Base-by-base conservation (phyloP, 306 rosid genomes). In the Datisca glomerata region DNA sequence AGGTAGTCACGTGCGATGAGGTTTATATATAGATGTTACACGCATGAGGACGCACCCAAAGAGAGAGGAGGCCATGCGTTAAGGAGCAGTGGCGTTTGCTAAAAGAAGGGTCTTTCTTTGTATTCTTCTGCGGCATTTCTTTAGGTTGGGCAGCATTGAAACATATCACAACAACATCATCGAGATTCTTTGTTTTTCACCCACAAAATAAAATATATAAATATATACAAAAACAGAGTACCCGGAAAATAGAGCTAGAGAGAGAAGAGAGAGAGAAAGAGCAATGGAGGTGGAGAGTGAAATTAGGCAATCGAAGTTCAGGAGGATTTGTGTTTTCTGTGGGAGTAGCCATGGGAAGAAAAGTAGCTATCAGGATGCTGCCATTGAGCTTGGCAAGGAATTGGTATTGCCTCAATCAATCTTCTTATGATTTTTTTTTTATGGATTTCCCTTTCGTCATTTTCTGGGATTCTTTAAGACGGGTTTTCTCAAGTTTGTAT, bases 301-400 rank as follows among this genome's bases (percentile, higher is more conserved):
- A 63, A 78, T 47, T 56, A 71, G 49, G 62, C 73, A 50, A 27
- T 89, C 98, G 19, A 89, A 62, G 86, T 89, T 89, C 61, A 64
- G 70, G 53, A 89, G 95, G 57, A 80, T 89, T 65, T 89, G 98
- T 72, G 93, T 89, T 7, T 89, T 89, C 54, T 89, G 98, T 72
- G 98, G 98, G 7, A 89, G 98, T 66, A 89, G 98, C 66, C 98
- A 76, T 34, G 98, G 98, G 48, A 89, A 81, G 68, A 89, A 89
- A 66, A 74, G 60, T 50, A 84, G 79, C 65, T 89, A 89, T 42
- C 98, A 80, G 41, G 93, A 80, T 47, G 91, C 96, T 60, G 98
- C 98, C 66, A 80, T 80, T 72, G 76, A 80, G 34, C 98, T 89
- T 53, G 98, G 98, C 72, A 78, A 84, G 24, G 95, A 89, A 67